Evolutionary conservation across 148 eudicot genomes (phyloP), one percentile per base, ranked within the genome.

Genomic region (Dysphania ambrosioides): DNA sequence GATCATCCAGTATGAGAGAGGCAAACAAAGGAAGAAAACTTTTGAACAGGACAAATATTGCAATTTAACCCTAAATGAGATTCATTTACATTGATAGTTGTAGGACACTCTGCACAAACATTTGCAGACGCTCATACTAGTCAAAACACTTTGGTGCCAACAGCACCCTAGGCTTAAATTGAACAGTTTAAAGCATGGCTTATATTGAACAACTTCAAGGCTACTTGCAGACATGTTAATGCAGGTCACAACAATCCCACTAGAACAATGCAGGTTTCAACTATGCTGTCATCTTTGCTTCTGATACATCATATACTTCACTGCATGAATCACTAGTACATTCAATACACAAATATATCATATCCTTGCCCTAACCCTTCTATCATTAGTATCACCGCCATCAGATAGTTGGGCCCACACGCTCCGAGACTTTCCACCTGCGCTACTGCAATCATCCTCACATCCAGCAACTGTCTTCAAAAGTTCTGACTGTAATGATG

Each of bases 381-480:
- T 79, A 70, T 92, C 93, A 63, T 77, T 84, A 40, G 93, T 86
- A 77, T 91, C 93, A 71, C 90, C 97, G 32, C 83, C 83, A 44
- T 80, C 82, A 7, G 82, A 80, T 13, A 80, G 76, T 75, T 80
- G 96, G 27, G 89, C 97, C 88, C 89, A 88, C 24, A 91, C 97
- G 41, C 97, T 91, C 55, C 86, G 83, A 15, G 93, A 87, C 84
- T 87, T 91, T 49, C 91, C 93, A 36, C 90, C 91, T 40, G 91
- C 88, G 67, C 91, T 89, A 78, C 91, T 89, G 72, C 88, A 86
- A 64, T 89, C 93, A 42, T 89, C 93, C 76, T 91, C 97, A 71
- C 90, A 89, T 29, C 93, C 93, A 40, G 93, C 93, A 60, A 89
- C 89, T 3, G 93, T 88, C 87, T 89, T 91, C 72, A 91, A 62